Conservation (phyloP, 306 rosid genomes). For the Astragalus membranaceus region DNA sequence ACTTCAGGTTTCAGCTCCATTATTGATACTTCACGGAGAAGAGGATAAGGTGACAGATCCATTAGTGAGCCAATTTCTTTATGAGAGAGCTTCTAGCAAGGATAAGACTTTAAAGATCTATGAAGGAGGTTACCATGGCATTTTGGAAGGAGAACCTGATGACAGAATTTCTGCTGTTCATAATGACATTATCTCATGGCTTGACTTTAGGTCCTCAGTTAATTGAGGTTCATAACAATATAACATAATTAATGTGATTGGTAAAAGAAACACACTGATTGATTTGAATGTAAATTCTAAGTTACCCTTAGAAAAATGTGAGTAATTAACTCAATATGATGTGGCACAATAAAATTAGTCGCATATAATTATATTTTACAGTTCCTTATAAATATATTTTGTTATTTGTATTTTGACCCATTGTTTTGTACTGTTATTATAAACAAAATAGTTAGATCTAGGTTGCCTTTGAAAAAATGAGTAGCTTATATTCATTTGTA, state of each 20-base stretch:
- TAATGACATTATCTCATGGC: conserved; percentile 71
- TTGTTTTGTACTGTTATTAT: too few species aligned
- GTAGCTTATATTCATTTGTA: too few species aligned
- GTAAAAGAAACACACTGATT: too few species aligned
- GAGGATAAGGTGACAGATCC: conserved; percentile 87
- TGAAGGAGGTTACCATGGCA: conserved; percentile 64
- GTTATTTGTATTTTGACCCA: too few species aligned
- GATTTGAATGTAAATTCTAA: not conserved
- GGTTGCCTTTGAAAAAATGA: too few species aligned
- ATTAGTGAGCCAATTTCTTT: conserved; percentile 62
- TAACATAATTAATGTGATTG: too few species aligned
- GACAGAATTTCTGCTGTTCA: conserved; percentile 55
- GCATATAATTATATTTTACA: too few species aligned
- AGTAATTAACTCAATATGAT: too few species aligned
- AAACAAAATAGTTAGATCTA: too few species aligned
- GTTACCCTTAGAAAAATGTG: too few species aligned
- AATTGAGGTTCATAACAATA: not conserved
- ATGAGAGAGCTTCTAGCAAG: conserved; percentile 62
- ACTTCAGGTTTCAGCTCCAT: conserved; percentile 66
- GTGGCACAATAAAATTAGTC: too few species aligned
- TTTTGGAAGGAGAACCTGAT: conserved; percentile 89
- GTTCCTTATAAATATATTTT: too few species aligned
- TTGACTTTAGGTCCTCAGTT: conserved; percentile 44
- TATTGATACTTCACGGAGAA: conserved; percentile 81
- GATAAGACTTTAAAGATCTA: conserved; percentile 69